A percentile compares a stretch with the other conserved stretches of the same genome.
These are phyloP conservation scores for Gossypium davidsonii DNA, from an alignment of 441 rosid species.

Conservation along the genomic window DNA sequence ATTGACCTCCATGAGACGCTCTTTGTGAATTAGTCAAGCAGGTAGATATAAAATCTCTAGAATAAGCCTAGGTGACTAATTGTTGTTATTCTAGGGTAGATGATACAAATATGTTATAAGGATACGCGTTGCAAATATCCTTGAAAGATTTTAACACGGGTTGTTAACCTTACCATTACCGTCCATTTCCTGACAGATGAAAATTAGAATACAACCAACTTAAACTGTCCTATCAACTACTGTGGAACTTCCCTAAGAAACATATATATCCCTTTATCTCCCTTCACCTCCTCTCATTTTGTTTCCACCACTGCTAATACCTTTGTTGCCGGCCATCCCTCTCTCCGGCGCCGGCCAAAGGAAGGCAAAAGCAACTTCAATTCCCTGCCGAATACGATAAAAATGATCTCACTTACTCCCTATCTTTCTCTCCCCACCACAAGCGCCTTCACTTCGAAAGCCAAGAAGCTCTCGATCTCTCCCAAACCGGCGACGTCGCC, in stretches of 20 bases:
- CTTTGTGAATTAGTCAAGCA: too few species aligned
- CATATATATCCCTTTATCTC: not conserved
- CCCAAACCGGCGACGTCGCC: not conserved
- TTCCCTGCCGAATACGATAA: not conserved
- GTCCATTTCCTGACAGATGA: not conserved
- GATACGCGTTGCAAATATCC: not conserved
- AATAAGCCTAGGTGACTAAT: too few species aligned
- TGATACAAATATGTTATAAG: too few species aligned
- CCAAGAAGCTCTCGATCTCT: constrained; percentile 1
- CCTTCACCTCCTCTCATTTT: constrained; percentile 20
- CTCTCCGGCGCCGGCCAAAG: constrained; percentile 13
- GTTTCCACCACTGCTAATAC: constrained; percentile 10
- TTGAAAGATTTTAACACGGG: not conserved
- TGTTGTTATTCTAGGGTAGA: too few species aligned
- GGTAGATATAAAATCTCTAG: too few species aligned
- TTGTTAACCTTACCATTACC: not conserved
- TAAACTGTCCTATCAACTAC: not conserved
- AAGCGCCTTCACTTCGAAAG: constrained; percentile 19
- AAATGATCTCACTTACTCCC: constrained; percentile 23
- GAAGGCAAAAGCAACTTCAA: not conserved
- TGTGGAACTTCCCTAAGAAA: not conserved
- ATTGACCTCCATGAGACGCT: too few species aligned
- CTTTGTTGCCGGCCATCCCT: constrained; percentile 21
- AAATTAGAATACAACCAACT: not conserved
- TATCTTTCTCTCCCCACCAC: not conserved